Base-by-base conservation (phyloP, 1,284 basidiomycete genomes). In the Cryptococcus sp. region DNA sequence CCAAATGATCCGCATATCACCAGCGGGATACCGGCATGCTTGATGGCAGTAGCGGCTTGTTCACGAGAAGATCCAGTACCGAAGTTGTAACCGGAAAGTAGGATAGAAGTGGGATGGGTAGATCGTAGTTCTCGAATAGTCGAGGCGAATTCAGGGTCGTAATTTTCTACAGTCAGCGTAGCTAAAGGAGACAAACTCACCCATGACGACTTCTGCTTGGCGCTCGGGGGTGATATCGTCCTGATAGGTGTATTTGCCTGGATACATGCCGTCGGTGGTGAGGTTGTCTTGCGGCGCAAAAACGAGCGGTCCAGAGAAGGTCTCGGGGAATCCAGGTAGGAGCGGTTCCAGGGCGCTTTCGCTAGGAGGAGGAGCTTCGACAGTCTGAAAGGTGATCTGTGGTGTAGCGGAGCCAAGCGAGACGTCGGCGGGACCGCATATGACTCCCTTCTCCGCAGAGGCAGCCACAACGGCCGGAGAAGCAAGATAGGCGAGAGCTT, bases 221-320 rank as follows among this genome's bases (percentile, higher is more conserved):
- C 85, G 82, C 57, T 85, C 84, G 31, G 93, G 88, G 0, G 94
- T 97, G 66, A 99, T 97, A 68, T 97, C 95, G 71, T 99, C 94
- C 73, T 97, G 92, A 74, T 99, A 98, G 0, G 95, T 99, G 74
- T 99, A 99, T 74, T 97, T 99, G 31, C 94, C 95, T 0, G 94
- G 95, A 75, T 99, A 99, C 68, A 99, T 91, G 5, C 89, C 95
- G 66, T 99, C 94, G 1, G 94, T 99, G 71, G 94, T 98, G 50
- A 99, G 74, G 71, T 99, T 99, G 73, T 98, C 94, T 67, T 97
- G 92, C 0, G 95, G 94, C 0, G 85, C 82, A 65, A 97, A 99
- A 42, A 97, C 77, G 7, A 97, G 75, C 0, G 85, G 83, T 0
- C 95, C 95, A 1, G 80, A 72, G 73, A 99, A 97, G 28, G 76